Evolutionary conservation across 2,329 filamentous ascomycete genomes (phyloP), one percentile per base, ranked within the genome.

Genomic region (Teratosphaeria zuluensis): DNA sequence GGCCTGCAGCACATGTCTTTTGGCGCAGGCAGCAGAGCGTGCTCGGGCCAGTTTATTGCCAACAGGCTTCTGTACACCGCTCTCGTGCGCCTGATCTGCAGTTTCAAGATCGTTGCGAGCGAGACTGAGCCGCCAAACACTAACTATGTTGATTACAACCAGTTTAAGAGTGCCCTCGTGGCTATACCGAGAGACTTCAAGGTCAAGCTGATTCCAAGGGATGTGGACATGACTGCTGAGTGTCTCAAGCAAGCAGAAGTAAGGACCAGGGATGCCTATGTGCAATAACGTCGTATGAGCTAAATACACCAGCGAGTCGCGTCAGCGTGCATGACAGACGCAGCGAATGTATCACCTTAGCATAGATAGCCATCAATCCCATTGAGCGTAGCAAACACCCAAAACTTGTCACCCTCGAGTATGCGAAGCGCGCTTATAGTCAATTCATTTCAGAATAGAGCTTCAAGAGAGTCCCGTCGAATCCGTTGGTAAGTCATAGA

Each of bases 71-170:
- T 82, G 2, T 81, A 81, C 60, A 68, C 77, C 0, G 78, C 79
- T 3, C 69, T 83, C 0, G 69, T 81, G 6, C 75, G 80, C 3
- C 68, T 82, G 1, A 62, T 82, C n/a, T 72, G 74, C 2, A 73
- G 74, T 8, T 82, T 80, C 68, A 75, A 73, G 62, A 78, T 81
- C 57, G 75, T 81, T 33, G 74, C 81, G 28, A 76, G 74, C 63
- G 72, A 78, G 55, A 65, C 68, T 0, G 70, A 77, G 51, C 81
- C 82, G 0, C 82, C 82, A 0, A 84, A 83, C 62, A 84, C 81
- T 0, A 81, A 84, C 65, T 84, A 84, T 61, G 78, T 84, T 4
- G 81, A 85, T 4, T 84, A 84, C 64, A 85, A 84, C 32, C 76
- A 80, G 64, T 78, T 83, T 64, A 84, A 84, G 70, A 79, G 77